phyloP scores from a whole-genome alignment of 371 early-diverging fungal species.

The Blyttiomyces sp. region DNA sequence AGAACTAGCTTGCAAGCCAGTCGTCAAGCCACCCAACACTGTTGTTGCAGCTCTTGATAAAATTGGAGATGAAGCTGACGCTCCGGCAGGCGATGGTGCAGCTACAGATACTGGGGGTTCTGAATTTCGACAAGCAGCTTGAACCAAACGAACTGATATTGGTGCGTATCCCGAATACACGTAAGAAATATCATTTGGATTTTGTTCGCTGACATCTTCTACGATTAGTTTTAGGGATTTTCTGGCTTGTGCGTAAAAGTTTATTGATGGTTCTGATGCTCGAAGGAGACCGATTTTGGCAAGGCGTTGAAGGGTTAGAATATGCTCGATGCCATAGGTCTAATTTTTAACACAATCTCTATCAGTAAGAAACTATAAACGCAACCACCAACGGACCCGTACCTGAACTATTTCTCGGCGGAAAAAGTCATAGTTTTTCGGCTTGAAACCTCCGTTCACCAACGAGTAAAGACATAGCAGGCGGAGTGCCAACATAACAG shows the following conservation, averaged over 20 bases:
- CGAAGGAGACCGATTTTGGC: constrained; percentile 65
- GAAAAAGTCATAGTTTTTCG: constrained; percentile 75
- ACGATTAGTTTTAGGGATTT: constrained; percentile 75
- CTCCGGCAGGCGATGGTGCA: constrained; percentile 14
- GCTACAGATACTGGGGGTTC: constrained; percentile 18
- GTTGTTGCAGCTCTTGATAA: too few species aligned
- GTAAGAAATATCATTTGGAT: constrained; percentile 85
- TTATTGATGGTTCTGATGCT: constrained; percentile 33
- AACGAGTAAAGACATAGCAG: constrained; percentile 80
- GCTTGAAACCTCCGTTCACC: constrained; percentile 75
- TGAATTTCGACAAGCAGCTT: constrained; percentile 54
- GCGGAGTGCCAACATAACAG: constrained; percentile 70
- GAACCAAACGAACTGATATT: constrained; percentile 80
- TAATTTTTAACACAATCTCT: too few species aligned
- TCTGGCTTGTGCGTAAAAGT: constrained; percentile 41
- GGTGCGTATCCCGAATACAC: constrained; percentile 96
- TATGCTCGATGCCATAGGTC: constrained; percentile 89
- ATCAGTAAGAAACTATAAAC: too few species aligned
- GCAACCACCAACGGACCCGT: background rate
- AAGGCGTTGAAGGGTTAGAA: constrained; percentile 76
- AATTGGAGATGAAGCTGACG: too few species aligned
- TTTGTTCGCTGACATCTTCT: constrained; percentile 79
- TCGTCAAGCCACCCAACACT: too few species aligned
- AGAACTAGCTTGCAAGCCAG: too few species aligned
- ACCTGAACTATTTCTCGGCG: constrained; percentile 79